Conservation (phyloP, 108 stramenopile genomes). For the Skeletonema menzelii region DNA sequence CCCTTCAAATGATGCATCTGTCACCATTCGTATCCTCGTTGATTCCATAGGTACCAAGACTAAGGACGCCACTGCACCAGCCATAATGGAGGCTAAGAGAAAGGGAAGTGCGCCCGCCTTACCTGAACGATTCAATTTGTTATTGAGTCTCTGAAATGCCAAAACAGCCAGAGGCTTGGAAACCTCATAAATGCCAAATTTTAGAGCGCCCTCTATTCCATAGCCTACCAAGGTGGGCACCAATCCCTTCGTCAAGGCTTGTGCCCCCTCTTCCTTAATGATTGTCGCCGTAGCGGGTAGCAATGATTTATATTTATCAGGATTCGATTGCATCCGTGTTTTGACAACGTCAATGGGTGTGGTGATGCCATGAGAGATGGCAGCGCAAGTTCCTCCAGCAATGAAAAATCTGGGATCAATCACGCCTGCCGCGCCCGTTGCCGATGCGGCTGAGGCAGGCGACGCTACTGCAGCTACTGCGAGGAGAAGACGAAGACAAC, state of each 20-base stretch:
- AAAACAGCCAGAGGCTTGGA: constrained; percentile 71
- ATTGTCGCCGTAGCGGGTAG: constrained; percentile 60
- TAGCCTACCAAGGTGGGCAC: constrained; percentile 92
- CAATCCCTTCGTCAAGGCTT: constrained; percentile 67
- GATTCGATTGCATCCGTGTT: constrained; percentile 80
- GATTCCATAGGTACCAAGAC: constrained; percentile 92
- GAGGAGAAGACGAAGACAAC: background rate
- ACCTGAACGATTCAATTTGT: constrained; percentile 26
- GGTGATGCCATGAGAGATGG: constrained; percentile 82
- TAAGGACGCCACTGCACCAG: constrained; percentile 88
- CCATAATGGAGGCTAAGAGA: constrained; percentile 75
- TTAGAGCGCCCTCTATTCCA: constrained; percentile 85
- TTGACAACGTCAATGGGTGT: constrained; percentile 93
- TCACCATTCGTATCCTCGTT: constrained; percentile 88
- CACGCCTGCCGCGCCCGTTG: background rate
- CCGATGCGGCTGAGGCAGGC: constrained; percentile 6
- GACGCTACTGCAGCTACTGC: background rate
- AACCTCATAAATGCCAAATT: constrained; percentile 95
- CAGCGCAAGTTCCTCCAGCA: constrained; percentile 87
- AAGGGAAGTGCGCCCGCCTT: constrained; percentile 53
- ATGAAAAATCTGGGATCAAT: constrained; percentile 74
- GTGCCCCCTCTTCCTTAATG: constrained; percentile 66
- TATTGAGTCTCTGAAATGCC: constrained; percentile 36
- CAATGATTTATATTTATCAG: constrained; percentile 50
- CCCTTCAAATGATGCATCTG: constrained; percentile 73